Evolutionary conservation across 2,329 filamentous ascomycete genomes (phyloP).

Genomic region (Arthrocladium fulminans): DNA sequence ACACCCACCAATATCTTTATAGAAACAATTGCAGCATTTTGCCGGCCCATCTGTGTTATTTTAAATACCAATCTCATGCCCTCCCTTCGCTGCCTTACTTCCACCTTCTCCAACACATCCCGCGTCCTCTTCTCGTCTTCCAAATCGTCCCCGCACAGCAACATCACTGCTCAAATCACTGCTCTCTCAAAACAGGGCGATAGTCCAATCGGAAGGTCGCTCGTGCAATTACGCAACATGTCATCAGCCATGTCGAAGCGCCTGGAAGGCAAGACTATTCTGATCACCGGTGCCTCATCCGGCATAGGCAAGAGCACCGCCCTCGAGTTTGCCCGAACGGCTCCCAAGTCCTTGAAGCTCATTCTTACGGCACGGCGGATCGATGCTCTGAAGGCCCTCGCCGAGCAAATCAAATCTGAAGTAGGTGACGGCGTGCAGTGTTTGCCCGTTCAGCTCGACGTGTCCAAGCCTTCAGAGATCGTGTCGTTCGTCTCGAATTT

Average conservation of each 20-base stretch:
- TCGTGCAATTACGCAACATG: slow-evolving; percentile 40
- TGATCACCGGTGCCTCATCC: slow-evolving; percentile 86
- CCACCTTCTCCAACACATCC: not conserved
- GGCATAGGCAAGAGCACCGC: slow-evolving; percentile 71
- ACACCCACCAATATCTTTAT: not conserved
- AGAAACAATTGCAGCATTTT: not conserved
- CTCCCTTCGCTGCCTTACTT: slow-evolving; percentile 2
- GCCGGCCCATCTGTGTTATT: not conserved
- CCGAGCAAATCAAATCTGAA: slow-evolving; percentile 65
- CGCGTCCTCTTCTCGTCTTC: not conserved
- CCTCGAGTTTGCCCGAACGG: slow-evolving; percentile 85
- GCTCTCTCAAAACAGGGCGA: not conserved
- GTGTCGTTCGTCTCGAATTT: slow-evolving; percentile 61
- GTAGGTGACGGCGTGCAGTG: slow-evolving; percentile 74
- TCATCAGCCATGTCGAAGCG: slow-evolving; percentile 65
- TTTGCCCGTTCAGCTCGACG: slow-evolving; percentile 73
- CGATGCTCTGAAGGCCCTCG: slow-evolving; percentile 67
- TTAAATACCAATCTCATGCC: slow-evolving; percentile 1
- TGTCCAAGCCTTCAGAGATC: slow-evolving; percentile 70
- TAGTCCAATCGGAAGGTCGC: not conserved
- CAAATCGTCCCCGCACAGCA: slow-evolving; percentile 1
- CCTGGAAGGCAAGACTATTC: slow-evolving; percentile 83
- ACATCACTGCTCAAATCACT: not conserved
- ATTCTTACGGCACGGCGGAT: slow-evolving; percentile 81
- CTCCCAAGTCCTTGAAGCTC: slow-evolving; percentile 68